Evolutionary conservation across 2,329 filamentous ascomycete species (phyloP), one percentile per base, ranked within the genome.

Genomic region (Westerdykella sp.): DNA sequence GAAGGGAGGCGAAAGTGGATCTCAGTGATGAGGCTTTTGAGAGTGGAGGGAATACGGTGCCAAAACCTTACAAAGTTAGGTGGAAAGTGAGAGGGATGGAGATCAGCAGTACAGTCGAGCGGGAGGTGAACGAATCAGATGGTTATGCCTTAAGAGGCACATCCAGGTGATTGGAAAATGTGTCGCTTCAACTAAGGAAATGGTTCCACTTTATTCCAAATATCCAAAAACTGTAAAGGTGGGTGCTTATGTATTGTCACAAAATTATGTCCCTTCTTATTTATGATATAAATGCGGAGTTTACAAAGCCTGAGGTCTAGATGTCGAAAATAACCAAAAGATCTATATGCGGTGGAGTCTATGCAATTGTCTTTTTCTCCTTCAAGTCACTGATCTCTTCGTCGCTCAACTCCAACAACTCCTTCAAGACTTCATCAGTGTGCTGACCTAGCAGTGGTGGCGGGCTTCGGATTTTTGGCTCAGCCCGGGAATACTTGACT

Each of bases 401-500:
- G 12, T 62, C 53, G 5, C 40, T 48, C 15, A 55, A 56, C 4
- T 54, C 63, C 23, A 66, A 40, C 30, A 63, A 34, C 37, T 63
- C 55, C 21, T 47, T 59, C 31, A 66, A 34, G 5, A 66, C 54
- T 41, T 66, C 61, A 42, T 60, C 55, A 0, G 62, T 66, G 46
- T 66, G 62, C 45, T 65, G 48, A 5, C 63, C 93, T 35, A 97
- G 68, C n/a, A 84, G 83, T 1, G 93, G 93, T 18, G 93, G 93
- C 30, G 86, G 79, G 2, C 73, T 84, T 21, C 91, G 75, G 30
- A 95, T 81, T 9, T 79, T 78, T 0, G 89, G 87, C 55, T 79
- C 80, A 21, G 83, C 85, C 53, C 90, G 81, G 5, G 89, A 95
- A 65, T 90, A 95, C 66, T 97, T 97, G 47, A 97, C 83, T 0